These are phyloP conservation scores for Rhypophila decipiens DNA, from an alignment of 495 filamentous ascomycete genomes.

Conservation along the genomic window DNA sequence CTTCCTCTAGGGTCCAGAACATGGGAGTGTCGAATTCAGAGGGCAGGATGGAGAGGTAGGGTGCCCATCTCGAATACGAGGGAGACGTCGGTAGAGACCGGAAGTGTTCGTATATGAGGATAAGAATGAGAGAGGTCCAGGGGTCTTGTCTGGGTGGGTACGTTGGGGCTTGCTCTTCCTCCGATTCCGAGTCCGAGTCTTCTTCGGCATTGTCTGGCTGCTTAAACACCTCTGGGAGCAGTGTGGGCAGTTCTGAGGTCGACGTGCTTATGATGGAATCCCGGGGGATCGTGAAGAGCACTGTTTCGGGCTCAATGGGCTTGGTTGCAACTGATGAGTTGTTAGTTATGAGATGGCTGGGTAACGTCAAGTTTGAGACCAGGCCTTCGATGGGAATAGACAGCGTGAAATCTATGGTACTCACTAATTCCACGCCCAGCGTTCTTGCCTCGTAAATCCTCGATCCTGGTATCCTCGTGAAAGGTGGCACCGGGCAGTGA, in stretches of 20 bases:
- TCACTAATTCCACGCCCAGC: constrained; percentile 42
- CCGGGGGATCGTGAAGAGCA: constrained; percentile 44
- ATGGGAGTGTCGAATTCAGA: constrained; percentile 77
- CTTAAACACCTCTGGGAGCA: constrained; percentile 32
- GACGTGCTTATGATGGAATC: constrained; percentile 34
- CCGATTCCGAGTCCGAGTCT: constrained; percentile 20
- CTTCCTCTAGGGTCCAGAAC: constrained; percentile 75
- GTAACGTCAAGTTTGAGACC: too few species aligned
- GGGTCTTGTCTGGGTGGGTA: constrained; percentile 25
- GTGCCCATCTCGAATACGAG: constrained; percentile 62
- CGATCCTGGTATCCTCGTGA: constrained; percentile 35
- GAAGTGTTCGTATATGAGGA: constrained; percentile 73
- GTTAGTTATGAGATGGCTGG: background rate
- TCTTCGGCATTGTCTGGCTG: constrained; percentile 2
- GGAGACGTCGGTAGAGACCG: too few species aligned
- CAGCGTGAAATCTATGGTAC: too few species aligned
- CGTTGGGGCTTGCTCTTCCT: constrained; percentile 15
- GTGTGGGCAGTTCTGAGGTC: constrained; percentile 31
- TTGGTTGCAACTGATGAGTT: constrained; percentile 27
- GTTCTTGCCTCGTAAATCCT: constrained; percentile 31
- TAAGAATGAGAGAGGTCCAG: constrained; percentile 58
- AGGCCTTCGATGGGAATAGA: too few species aligned
- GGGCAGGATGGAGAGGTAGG: constrained; percentile 79
- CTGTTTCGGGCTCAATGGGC: constrained; percentile 38
- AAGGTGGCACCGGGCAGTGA: constrained; percentile 40